Conservation (phyloP, 106 monocot species). For the Dendrobium nobile region DNA sequence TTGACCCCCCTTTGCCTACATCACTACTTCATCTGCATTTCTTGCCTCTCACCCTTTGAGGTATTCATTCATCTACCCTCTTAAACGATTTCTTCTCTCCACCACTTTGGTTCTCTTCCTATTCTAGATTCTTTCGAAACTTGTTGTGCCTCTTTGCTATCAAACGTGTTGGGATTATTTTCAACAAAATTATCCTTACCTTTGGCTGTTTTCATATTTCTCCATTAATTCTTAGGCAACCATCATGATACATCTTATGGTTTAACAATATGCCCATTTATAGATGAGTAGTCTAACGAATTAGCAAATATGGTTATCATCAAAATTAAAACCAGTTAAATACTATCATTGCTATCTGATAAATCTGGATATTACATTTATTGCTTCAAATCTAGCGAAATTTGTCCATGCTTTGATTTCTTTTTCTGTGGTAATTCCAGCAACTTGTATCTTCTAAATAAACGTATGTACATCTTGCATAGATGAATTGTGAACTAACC, state of each 20-base stretch:
- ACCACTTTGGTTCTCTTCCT: no score
- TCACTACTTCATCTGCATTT: no score
- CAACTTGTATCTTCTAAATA: background rate
- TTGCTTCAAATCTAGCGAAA: background rate
- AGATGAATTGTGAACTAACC: conserved; percentile 9
- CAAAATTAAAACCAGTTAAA: background rate
- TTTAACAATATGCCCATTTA: background rate
- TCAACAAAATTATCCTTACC: background rate
- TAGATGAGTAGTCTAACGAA: background rate
- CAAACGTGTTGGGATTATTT: background rate
- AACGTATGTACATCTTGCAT: background rate
- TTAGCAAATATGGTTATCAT: background rate
- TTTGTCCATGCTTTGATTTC: background rate
- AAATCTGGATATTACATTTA: background rate
- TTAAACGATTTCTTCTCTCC: no score
- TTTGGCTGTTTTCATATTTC: background rate
- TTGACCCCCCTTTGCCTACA: no score
- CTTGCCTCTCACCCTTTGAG: no score
- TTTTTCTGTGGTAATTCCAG: background rate
- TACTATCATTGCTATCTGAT: background rate
- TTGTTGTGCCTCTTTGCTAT: no score
- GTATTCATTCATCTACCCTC: no score
- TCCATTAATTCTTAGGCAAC: background rate
- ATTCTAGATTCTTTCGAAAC: no score
- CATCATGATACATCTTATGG: background rate